Evolutionary conservation across 192 early-diverging fungal species (phyloP), one percentile per base, ranked within the genome.

Genomic region (Gryganskiella cystojenkinii): DNA sequence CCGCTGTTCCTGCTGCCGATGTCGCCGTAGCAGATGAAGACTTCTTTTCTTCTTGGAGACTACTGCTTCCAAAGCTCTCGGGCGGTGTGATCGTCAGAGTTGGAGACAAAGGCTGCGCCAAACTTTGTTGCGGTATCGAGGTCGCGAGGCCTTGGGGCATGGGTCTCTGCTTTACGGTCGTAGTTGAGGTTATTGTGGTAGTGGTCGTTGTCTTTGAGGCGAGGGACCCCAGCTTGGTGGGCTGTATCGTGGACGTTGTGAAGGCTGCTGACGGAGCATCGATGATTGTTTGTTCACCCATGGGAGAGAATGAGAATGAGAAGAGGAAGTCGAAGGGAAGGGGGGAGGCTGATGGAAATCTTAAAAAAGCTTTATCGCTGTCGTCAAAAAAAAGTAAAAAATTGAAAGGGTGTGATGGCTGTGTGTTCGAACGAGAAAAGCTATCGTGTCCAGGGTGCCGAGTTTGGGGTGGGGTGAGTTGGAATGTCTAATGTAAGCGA

Each of bases 171-270:
- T 19, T n/a, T 50, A 22, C 4, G 27, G 14, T 30, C 19, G 34
- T 30, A 19, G 49, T 34, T 55, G 57, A 24, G 8, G 49, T 37
- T 34, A 40, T 50, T 17, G 65, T 35, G 28, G 49, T 56, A n/a
- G 49, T 70, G 35, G 47, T 46, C 34, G 22, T 47, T 15, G 55
- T 15, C 6, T 60, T 60, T 1, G 65, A 57, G 2, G 65, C 31
- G n/a, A 67, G 46, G 44, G 65, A 35, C 4, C 43, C 14, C 6
- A 50, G 65, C 40, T 67, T 67, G 4, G 65, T 22, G 5, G 42
- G 24, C 25, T 28, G 27, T 20, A 6, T 46, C 25, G 43, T 50
- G 22, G 49, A 22, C 28, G 33, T 27, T n/a, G 33, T 49, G 42
- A 49, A 24, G 19, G 54, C 19, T 4, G 55, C 31, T 34, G 54